phyloP scores from a whole-genome alignment of 768 basidiomycete species.

The Amanita pallidorosea region DNA sequence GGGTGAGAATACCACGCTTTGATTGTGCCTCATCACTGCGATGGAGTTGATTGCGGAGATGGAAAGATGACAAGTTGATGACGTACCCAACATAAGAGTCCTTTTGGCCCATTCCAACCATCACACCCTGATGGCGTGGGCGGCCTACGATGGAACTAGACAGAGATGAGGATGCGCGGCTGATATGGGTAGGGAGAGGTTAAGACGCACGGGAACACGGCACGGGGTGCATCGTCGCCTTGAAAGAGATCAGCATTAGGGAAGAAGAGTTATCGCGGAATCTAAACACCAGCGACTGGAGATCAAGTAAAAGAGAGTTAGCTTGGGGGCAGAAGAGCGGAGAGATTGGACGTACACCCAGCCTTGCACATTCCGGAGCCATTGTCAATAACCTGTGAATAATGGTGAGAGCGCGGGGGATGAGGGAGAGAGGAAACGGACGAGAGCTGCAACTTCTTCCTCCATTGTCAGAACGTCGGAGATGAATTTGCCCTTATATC shows the following conservation, averaged over 20 bases:
- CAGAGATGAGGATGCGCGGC: slow-evolving; percentile 1
- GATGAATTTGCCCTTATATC: neutral
- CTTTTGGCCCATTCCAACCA: slow-evolving; percentile 96
- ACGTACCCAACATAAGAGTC: slow-evolving; percentile 91
- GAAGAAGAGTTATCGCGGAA: slow-evolving; percentile 3
- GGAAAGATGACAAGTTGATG: slow-evolving; percentile 3
- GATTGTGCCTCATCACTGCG: slow-evolving; percentile 82
- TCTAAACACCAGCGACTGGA: slow-evolving; percentile 51
- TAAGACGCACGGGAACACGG: slow-evolving; percentile 83
- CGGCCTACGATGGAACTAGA: slow-evolving; percentile 85
- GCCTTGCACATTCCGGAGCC: slow-evolving; percentile 99
- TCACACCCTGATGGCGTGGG: slow-evolving; percentile 89
- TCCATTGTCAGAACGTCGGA: slow-evolving; percentile 20
- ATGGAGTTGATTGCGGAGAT: slow-evolving; percentile 8
- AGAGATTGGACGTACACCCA: slow-evolving; percentile 62
- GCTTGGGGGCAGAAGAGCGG: neutral
- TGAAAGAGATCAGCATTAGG: slow-evolving; percentile 18
- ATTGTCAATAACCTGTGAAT: slow-evolving; percentile 70
- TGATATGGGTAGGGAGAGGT: neutral
- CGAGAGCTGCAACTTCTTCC: slow-evolving; percentile 38
- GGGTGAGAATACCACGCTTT: slow-evolving; percentile 88
- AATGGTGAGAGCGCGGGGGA: neutral
- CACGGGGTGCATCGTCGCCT: slow-evolving; percentile 86
- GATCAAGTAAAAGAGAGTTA: slow-evolving; percentile 10
- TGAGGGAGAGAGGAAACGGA: slow-evolving; percentile 32